These are phyloP conservation scores for Ocimum tenuiflorum DNA, from an alignment of 257 asterid genomes.

Conservation along the genomic window DNA sequence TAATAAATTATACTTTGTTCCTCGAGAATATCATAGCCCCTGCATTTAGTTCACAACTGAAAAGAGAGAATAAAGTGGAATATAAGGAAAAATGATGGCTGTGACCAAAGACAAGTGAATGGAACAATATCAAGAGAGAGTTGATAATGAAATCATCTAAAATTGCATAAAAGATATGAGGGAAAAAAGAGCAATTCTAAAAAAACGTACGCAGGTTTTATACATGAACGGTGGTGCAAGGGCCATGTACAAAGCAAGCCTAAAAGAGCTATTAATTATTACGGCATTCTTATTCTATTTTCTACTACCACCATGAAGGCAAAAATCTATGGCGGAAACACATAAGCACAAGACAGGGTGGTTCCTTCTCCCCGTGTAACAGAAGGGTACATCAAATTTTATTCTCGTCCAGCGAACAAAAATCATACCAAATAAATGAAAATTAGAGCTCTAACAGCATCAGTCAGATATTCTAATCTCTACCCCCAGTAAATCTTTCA, in stretches of 20 bases:
- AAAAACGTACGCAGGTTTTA: constrained; percentile 13
- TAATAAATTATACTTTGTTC: too few relatives aligned
- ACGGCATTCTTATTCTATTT: constrained; percentile 20
- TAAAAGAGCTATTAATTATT: constrained; percentile 24
- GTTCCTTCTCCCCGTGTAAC: constrained; percentile 17
- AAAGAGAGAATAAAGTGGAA: too few relatives aligned
- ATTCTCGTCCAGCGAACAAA: constrained; percentile 40
- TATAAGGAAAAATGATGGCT: too few relatives aligned
- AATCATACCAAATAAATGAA: constrained; percentile 26
- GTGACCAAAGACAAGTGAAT: too few relatives aligned
- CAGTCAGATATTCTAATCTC: constrained; percentile 82
- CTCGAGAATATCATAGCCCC: too few relatives aligned
- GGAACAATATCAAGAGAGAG: too few relatives aligned
- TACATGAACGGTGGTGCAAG: constrained; percentile 10
- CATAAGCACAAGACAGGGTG: constrained; percentile 11
- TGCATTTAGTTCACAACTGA: too few relatives aligned
- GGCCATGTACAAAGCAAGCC: constrained; percentile 13
- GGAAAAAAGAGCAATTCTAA: not conserved
- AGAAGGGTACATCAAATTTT: constrained; percentile 15
- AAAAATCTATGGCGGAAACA: constrained; percentile 20
- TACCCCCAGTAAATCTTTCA: constrained; percentile 75
- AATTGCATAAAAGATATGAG: not conserved
- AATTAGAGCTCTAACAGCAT: constrained; percentile 25
- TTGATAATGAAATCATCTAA: not conserved
- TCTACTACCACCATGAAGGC: constrained; percentile 10